Conservation (phyloP, 169 alveolate genomes). For the Babesia bigemina region DNA sequence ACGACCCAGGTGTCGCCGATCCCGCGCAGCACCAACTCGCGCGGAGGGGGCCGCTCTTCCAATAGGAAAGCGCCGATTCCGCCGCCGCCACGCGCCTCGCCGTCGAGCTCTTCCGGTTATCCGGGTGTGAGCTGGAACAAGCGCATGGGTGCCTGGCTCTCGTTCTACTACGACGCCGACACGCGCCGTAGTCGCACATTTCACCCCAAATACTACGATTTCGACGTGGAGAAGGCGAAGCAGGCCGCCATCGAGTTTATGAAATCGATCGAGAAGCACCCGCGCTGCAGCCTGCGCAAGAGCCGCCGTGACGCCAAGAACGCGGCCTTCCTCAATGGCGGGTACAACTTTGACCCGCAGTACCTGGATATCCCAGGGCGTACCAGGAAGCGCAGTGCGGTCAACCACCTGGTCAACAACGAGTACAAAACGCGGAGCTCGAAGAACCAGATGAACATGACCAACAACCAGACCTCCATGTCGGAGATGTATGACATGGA, state of each 20-base stretch:
- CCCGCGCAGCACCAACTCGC: neutral
- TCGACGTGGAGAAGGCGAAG: constrained; percentile 81
- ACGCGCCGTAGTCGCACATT: constrained; percentile 82
- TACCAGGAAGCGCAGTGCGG: constrained; percentile 20
- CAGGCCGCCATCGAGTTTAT: constrained; percentile 81
- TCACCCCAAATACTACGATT: constrained; percentile 81
- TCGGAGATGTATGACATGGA: constrained; percentile 26
- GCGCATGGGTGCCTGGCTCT: constrained; percentile 86
- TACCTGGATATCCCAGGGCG: constrained; percentile 8
- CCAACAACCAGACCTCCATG: neutral
- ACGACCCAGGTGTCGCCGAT: constrained; percentile 2
- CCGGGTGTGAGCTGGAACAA: constrained; percentile 88
- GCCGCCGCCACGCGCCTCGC: constrained; percentile 67
- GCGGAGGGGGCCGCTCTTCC: neutral
- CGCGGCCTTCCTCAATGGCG: constrained; percentile 16
- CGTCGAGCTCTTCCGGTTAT: constrained; percentile 77
- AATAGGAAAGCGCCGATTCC: constrained; percentile 43
- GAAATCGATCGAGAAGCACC: constrained; percentile 77
- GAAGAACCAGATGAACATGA: constrained; percentile 3
- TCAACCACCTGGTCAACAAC: neutral
- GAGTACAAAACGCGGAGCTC: constrained; percentile 15
- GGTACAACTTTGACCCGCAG: neutral
- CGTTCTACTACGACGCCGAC: constrained; percentile 81
- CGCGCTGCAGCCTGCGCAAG: constrained; percentile 70
- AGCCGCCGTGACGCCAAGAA: constrained; percentile 58